Evolutionary conservation across 108 stramenopile genomes (phyloP).

Genomic region (Cyclotella choctawhatcheeana): DNA sequence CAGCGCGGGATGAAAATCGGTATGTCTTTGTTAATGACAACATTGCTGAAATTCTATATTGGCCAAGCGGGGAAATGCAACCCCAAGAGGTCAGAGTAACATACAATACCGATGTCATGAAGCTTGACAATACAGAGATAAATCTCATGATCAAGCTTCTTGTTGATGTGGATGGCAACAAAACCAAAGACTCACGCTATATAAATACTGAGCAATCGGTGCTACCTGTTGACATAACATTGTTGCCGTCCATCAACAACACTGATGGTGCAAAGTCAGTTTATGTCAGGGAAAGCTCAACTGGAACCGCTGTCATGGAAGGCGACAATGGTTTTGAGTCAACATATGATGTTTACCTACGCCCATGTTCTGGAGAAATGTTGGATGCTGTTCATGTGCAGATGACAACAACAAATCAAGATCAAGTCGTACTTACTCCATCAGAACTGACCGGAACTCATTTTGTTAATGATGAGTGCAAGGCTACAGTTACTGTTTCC

Average conservation of each 20-base stretch:
- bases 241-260: conserved; percentile 1
- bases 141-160: conserved; percentile 2
- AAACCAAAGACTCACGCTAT: conserved; percentile 3
- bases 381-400: background rate
- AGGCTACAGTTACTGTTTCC: background rate
- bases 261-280: conserved; percentile 1
- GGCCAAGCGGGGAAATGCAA: conserved; percentile 2
- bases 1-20: conserved; percentile 20
- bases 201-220: conserved; percentile 9
- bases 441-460: background rate
- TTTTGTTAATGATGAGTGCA: background rate
- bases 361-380: conserved; percentile 23
- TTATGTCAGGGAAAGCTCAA: background rate
- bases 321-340: conserved; percentile 28
- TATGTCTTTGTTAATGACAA: conserved; percentile 34
- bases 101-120: conserved; percentile 3
- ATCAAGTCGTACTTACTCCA: background rate
- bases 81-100: conserved; percentile 9
- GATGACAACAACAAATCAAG: background rate
- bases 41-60: conserved; percentile 16
- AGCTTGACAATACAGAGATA: conserved; percentile 15
- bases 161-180: background rate
- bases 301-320: conserved; percentile 22
- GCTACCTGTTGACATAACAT: background rate
- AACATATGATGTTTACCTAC: conserved; percentile 42